These are phyloP conservation scores for Neurospora sp. DNA, from an alignment of 495 filamentous ascomycete genomes.

Conservation along the genomic window DNA sequence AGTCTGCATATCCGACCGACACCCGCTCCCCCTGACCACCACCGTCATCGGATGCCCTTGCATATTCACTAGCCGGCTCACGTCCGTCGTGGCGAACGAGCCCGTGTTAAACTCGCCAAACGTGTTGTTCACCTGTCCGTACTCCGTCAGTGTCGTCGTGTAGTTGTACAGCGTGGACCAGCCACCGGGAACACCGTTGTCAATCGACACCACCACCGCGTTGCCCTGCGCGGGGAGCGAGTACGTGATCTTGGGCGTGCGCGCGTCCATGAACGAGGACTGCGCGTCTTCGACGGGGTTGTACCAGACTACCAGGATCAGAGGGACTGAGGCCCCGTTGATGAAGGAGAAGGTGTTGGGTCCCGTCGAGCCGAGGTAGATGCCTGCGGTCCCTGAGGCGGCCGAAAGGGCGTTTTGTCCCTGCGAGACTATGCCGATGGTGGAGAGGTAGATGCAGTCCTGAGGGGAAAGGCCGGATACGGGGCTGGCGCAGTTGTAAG, in stretches of 20 bases:
- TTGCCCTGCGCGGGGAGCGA: slow-evolving; percentile 11
- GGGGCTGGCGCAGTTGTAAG: slow-evolving; percentile 6
- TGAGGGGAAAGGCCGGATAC: slow-evolving; percentile 7
- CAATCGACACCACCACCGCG: slow-evolving; percentile 14
- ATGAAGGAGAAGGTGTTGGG: slow-evolving; percentile 22
- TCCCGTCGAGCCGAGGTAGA: slow-evolving; percentile 17
- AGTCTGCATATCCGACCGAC: slow-evolving; percentile 12
- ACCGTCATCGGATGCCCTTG: slow-evolving; percentile 22
- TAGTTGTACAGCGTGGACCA: slow-evolving; percentile 23
- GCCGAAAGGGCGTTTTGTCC: slow-evolving; percentile 12
- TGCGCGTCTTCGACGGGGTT: slow-evolving; percentile 5
- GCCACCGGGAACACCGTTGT: slow-evolving; percentile 18
- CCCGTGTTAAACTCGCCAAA: slow-evolving; percentile 28
- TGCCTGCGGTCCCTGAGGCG: slow-evolving; percentile 7
- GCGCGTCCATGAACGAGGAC: slow-evolving; percentile 17
- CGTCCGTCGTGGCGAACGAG: slow-evolving; percentile 21
- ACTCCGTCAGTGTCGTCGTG: slow-evolving; percentile 15
- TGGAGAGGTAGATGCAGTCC: slow-evolving; percentile 19
- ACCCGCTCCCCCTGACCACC: slow-evolving; percentile 1
- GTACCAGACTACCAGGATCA: slow-evolving; percentile 19
- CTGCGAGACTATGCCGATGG: slow-evolving; percentile 18
- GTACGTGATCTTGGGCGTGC: slow-evolving; percentile 17
- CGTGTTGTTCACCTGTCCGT: slow-evolving; percentile 29
- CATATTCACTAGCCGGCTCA: slow-evolving; percentile 32
- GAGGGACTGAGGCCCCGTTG: slow-evolving; percentile 14